Conservation (phyloP, 345 rosid genomes). For the Barbarea vulgaris region DNA sequence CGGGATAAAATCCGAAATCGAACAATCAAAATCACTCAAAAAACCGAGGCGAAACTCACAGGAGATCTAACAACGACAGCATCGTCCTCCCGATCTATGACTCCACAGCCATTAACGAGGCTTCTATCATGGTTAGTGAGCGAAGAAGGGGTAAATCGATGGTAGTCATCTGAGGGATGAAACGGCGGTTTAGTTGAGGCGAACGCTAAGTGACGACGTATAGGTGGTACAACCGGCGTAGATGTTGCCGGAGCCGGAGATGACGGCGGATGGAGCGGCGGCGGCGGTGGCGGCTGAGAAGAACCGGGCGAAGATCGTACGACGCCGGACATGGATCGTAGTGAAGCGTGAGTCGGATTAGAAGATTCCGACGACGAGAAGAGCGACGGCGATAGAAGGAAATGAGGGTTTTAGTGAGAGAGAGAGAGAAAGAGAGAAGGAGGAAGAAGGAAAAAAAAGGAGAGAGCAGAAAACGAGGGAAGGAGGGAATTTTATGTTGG, state of each 20-base stretch:
- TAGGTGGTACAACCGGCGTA: conserved; percentile 65
- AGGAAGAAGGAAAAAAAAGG: conserved; percentile 22
- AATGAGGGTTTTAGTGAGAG: conserved; percentile 38
- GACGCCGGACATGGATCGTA: conserved; percentile 54
- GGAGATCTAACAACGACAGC: conserved; percentile 74
- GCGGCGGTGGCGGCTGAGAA: conserved; percentile 45
- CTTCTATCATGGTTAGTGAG: conserved; percentile 1
- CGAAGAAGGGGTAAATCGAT: conserved; percentile 54
- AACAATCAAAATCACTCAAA: conserved; percentile 13
- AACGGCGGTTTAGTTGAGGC: conserved; percentile 79
- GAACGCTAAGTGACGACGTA: conserved; percentile 72
- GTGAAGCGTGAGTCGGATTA: conserved; percentile 37
- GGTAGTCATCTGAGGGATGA: conserved; percentile 64
- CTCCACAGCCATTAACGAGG: conserved; percentile 16
- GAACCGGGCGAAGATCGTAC: conserved; percentile 53
- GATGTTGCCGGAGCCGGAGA: conserved; percentile 38
- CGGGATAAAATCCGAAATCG: conserved; percentile 2
- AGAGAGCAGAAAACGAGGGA: conserved; percentile 71
- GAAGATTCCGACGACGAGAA: conserved; percentile 49
- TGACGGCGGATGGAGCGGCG: conserved; percentile 41
- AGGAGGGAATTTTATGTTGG: conserved; percentile 69
- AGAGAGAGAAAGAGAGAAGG: background rate
- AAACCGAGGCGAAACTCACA: conserved; percentile 49
- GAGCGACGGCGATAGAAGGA: conserved; percentile 16
- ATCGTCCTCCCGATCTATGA: conserved; percentile 61